Percentiles rank a stretch among this genome's conserved stretches.
Evolutionary conservation across 208 protist genomes (phyloP).

Genomic region (Leishmania turanica): DNA sequence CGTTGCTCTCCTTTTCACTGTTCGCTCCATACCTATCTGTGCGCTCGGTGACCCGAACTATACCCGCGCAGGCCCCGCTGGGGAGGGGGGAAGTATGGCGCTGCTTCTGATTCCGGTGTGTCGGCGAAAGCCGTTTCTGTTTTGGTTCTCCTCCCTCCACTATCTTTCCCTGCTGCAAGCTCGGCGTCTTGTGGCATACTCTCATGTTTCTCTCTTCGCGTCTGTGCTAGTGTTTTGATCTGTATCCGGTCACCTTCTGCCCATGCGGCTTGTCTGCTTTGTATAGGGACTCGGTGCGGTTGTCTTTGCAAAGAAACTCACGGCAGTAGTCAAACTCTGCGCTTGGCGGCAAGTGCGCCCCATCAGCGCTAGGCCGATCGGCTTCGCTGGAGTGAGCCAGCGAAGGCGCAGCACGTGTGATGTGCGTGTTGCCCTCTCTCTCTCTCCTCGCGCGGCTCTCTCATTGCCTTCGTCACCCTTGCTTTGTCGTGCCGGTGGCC

Average conservation of each 20-base stretch:
- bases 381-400: background rate
- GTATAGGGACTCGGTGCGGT: background rate
- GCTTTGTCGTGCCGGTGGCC: background rate
- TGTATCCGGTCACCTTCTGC: background rate
- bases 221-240: background rate
- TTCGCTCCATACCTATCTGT: background rate
- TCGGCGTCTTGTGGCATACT: background rate
- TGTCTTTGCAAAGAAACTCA: background rate
- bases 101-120: background rate
- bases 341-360: background rate
- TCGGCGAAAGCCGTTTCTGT: too few species aligned
- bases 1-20: background rate
- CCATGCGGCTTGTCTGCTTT: background rate
- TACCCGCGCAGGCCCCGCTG: background rate
- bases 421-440: constrained; percentile 13
- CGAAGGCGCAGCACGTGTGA: background rate
- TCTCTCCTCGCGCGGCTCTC: background rate
- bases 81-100: background rate
- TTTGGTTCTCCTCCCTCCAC: background rate
- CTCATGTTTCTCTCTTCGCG: background rate
- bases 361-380: background rate
- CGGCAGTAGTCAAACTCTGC: background rate
- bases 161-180: background rate
- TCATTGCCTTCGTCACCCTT: background rate
- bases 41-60: background rate